These are phyloP conservation scores for Penicillium desertorum DNA, from an alignment of 495 filamentous ascomycete genomes.

Conservation along the genomic window DNA sequence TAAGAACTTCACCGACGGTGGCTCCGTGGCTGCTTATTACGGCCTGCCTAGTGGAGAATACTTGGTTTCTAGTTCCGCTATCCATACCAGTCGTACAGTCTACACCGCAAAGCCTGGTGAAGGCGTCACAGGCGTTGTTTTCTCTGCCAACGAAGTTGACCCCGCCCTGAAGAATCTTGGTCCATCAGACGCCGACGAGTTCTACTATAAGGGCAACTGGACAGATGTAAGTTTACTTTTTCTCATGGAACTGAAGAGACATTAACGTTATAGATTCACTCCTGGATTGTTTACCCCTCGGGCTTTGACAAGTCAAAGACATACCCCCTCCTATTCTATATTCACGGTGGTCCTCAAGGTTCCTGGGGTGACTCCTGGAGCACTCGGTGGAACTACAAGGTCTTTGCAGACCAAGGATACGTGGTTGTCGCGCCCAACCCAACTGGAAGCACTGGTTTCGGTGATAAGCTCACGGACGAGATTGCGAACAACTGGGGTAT, in stretches of 20 bases:
- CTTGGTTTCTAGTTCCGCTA: slow-evolving; percentile 35
- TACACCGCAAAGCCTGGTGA: slow-evolving; percentile 34
- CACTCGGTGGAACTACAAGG: slow-evolving; percentile 51
- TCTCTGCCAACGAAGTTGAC: slow-evolving; percentile 40
- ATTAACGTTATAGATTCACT: slow-evolving; percentile 40
- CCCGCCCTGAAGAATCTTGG: slow-evolving; percentile 31
- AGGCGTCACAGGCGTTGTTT: slow-evolving; percentile 25
- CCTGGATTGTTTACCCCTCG: slow-evolving; percentile 49
- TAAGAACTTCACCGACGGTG: slow-evolving; percentile 32
- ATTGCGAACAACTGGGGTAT: slow-evolving; percentile 53
- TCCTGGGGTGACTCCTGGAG: slow-evolving; percentile 52
- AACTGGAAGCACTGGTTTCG: slow-evolving; percentile 53
- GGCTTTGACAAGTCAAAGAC: slow-evolving; percentile 46
- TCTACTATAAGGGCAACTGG: slow-evolving; percentile 37
- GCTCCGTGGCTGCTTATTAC: slow-evolving; percentile 29
- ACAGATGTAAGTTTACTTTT: slow-evolving; percentile 29
- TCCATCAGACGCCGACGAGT: slow-evolving; percentile 39
- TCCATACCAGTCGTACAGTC: slow-evolving; percentile 38
- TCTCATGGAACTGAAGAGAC: background rate
- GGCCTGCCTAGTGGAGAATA: slow-evolving; percentile 34
- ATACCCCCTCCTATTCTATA: slow-evolving; percentile 51
- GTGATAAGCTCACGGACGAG: slow-evolving; percentile 46
- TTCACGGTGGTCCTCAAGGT: slow-evolving; percentile 56
- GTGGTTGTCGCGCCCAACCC: slow-evolving; percentile 56
- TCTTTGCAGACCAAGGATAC: slow-evolving; percentile 58